phyloP scores from a whole-genome alignment of 2,329 filamentous ascomycete species.

The Apiospora arundinis region DNA sequence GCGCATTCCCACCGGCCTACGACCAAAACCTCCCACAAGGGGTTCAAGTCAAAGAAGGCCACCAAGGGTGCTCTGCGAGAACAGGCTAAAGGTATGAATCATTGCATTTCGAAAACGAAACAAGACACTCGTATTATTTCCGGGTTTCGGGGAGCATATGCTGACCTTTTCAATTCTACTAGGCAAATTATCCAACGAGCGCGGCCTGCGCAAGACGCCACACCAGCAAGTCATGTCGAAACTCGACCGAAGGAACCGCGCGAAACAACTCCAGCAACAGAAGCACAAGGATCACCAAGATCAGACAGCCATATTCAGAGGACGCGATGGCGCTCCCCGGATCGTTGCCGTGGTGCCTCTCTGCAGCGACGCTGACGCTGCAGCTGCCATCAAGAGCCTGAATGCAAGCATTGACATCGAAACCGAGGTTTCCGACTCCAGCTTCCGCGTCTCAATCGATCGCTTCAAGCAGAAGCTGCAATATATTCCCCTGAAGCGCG shows the following conservation, averaged over 20 bases:
- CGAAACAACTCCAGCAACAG: conserved; percentile 83
- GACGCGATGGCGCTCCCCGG: conserved; percentile 83
- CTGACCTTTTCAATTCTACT: conserved; percentile 10
- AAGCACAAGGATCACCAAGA: conserved; percentile 86
- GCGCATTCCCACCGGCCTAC: conserved; percentile 90
- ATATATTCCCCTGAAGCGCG: conserved; percentile 77
- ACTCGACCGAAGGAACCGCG: conserved; percentile 92
- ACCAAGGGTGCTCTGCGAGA: conserved; percentile 89
- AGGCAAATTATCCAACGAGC: conserved; percentile 82
- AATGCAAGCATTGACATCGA: conserved; percentile 83
- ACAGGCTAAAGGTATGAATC: conserved; percentile 73
- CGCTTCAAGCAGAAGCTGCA: conserved; percentile 95
- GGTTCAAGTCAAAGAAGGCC: conserved; percentile 90
- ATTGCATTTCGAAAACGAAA: neutral
- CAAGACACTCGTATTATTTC: too few species aligned
- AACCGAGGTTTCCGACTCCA: conserved; percentile 63
- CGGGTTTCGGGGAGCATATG: neutral
- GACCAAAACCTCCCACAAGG: conserved; percentile 86
- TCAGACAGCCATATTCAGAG: conserved; percentile 82
- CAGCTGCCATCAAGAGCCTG: conserved; percentile 71
- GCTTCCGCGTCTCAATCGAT: conserved; percentile 74
- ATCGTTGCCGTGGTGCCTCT: conserved; percentile 89
- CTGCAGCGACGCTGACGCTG: conserved; percentile 73
- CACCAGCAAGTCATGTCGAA: conserved; percentile 98
- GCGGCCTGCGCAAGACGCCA: conserved; percentile 80